Base-by-base conservation (phyloP, 495 filamentous ascomycete species). In the Geopyxis carbonaria region DNA sequence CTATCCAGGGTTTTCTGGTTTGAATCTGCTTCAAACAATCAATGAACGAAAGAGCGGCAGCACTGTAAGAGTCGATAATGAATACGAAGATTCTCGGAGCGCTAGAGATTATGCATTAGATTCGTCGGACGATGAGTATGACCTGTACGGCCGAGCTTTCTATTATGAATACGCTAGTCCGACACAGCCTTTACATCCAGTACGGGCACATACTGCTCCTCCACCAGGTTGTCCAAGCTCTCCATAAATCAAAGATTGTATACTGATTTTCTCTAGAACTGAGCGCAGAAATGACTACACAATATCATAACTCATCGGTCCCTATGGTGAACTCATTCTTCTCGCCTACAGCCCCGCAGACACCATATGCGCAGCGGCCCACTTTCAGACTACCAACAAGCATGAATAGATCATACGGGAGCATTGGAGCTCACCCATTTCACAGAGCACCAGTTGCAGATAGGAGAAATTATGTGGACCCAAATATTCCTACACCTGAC, bases 361-460 rank as follows among this genome's bases (percentile, higher is more conserved):
- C 33, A 9, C 13, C 51, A 43, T 31, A 15, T 4, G 27, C 3
- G 5, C 23, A 9, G n/a, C 36, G n/a, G 2, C 51, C 45, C 11
- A 35, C 46, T 4, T 55, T 55, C 33, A 50, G 51, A 25, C 50
- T 50, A 6, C 39, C 45, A 4, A 25, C 47, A 34, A 51, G 46
- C 19, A 53, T 53, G 46, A 54, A 55, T 40, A 50, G 51, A 16
- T 54, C 50, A 2, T 55, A 55, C 28, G 51, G 51, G 22, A 54
- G 46, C 18, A 24, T 55, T 4, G 40, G 45, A 19, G 41, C 51
- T 10, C 51, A 55, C 25, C 51, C 51, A 35, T 55, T 55, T 36
- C 51, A 55, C 22, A 47, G 46, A 21, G 51, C 51, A 14, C 51
- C 51, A 23, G 32, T 50, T 4, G 48, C 51, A n/a, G 28, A 28